Conservation (phyloP, 106 monocot genomes). For the Dendrobium officinale region DNA sequence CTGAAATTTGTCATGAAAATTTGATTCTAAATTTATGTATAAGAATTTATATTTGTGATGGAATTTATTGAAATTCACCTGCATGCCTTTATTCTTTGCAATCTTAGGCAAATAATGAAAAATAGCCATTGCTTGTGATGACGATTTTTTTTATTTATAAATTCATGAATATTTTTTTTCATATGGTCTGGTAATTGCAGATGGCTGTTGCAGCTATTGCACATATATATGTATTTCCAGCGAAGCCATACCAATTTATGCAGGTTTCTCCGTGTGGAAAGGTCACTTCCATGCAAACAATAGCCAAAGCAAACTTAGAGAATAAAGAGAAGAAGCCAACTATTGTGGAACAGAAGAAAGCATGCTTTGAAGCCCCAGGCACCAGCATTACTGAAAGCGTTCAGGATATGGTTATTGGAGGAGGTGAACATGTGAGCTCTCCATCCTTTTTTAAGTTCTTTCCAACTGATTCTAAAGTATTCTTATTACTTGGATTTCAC, state of each 20-base stretch:
- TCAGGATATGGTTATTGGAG: constrained; percentile 72
- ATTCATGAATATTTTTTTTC: neutral
- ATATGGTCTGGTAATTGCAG: constrained; percentile 20
- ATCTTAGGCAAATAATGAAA: neutral
- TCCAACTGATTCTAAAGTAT: no score
- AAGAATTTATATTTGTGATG: neutral
- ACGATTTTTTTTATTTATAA: neutral
- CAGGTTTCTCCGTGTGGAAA: constrained; percentile 25
- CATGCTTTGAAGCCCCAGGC: constrained; percentile 54
- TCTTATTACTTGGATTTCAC: no score
- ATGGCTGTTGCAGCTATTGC: constrained; percentile 86
- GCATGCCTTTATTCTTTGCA: neutral
- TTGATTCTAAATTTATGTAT: neutral
- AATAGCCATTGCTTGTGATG: neutral
- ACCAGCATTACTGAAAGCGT: constrained; percentile 74
- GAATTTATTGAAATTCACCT: neutral
- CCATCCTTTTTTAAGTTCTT: neutral
- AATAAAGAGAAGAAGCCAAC: constrained; percentile 18
- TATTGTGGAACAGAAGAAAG: constrained; percentile 45
- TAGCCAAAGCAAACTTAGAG: constrained; percentile 31
- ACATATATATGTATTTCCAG: constrained; percentile 63
- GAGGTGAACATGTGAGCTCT: constrained; percentile 66
- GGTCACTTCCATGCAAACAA: constrained; percentile 26
- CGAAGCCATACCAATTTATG: constrained; percentile 39
- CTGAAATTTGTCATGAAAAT: neutral